These are phyloP conservation scores for Ramularia collo-cygni DNA, from an alignment of 2,329 filamentous ascomycete species.

Conservation along the genomic window DNA sequence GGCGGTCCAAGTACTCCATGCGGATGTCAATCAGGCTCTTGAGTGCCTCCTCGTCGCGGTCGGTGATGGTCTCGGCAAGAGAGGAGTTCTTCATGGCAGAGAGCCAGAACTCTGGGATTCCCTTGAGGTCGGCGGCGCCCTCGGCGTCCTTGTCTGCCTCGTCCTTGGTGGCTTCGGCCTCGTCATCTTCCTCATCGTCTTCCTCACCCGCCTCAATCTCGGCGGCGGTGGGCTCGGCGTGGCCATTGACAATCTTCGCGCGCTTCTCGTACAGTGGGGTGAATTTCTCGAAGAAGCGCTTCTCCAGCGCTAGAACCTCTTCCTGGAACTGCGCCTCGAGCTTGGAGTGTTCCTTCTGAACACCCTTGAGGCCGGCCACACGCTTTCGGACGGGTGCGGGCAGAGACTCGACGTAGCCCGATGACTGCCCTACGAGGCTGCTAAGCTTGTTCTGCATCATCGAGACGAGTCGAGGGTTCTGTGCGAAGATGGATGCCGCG, in stretches of 20 bases:
- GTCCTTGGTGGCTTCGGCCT: slow-evolving; percentile 47
- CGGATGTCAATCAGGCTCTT: slow-evolving; percentile 87
- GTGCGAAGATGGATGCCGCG: slow-evolving; percentile 87
- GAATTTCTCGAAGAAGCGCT: slow-evolving; percentile 99
- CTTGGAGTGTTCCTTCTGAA: slow-evolving; percentile 98
- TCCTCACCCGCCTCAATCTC: slow-evolving; percentile 84
- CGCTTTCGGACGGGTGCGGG: slow-evolving; percentile 83
- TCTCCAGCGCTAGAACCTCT: slow-evolving; percentile 95
- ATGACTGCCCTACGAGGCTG: slow-evolving; percentile 86
- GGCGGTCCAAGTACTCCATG: slow-evolving; percentile 98
- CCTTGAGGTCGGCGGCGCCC: slow-evolving; percentile 53
- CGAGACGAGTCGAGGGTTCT: slow-evolving; percentile 88
- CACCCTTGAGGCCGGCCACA: slow-evolving; percentile 90
- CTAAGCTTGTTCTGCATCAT: slow-evolving; percentile 98
- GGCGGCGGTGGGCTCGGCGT: slow-evolving; percentile 73
- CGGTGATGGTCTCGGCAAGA: slow-evolving; percentile 96
- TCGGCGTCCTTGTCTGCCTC: slow-evolving; percentile 51
- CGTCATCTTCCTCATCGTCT: slow-evolving; percentile 63
- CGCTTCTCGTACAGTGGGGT: slow-evolving; percentile 95
- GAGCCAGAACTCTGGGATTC: slow-evolving; percentile 98
- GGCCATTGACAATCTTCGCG: slow-evolving; percentile 84
- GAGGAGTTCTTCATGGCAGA: slow-evolving; percentile 99
- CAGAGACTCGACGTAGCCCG: slow-evolving; percentile 95
- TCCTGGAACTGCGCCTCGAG: slow-evolving; percentile 98
- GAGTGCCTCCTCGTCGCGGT: slow-evolving; percentile 88